Percentiles rank a stretch among this genome's conserved stretches.
These are phyloP conservation scores for Boletellus dicymbophilus DNA, from an alignment of 1,284 basidiomycete species.

Conservation along the genomic window DNA sequence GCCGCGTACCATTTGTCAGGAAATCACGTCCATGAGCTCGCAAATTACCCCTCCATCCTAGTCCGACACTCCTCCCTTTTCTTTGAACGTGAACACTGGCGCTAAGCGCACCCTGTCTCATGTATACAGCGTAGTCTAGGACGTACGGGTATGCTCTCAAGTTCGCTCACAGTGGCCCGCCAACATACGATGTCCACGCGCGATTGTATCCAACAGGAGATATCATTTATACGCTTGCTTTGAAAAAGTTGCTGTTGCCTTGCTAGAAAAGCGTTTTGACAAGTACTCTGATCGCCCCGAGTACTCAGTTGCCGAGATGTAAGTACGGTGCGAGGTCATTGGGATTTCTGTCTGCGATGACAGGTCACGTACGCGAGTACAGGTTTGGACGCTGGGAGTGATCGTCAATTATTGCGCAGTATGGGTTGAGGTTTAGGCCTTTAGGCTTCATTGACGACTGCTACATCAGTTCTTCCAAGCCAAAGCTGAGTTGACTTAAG, in stretches of 20 bases:
- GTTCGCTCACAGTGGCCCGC: too few species aligned
- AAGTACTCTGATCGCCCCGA: slow-evolving; percentile 21
- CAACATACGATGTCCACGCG: background rate
- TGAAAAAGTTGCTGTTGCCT: slow-evolving; percentile 9
- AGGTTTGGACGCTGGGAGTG: slow-evolving; percentile 17
- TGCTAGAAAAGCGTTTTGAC: slow-evolving; percentile 21
- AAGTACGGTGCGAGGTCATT: background rate
- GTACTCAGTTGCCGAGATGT: slow-evolving; percentile 6
- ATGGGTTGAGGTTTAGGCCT: slow-evolving; percentile 17
- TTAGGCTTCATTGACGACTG: slow-evolving; percentile 14
- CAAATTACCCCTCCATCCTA: slow-evolving; percentile 9
- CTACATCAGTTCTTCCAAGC: slow-evolving; percentile 16
- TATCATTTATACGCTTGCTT: slow-evolving; percentile 7
- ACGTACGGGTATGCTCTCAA: slow-evolving; percentile 9
- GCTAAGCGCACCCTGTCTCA: slow-evolving; percentile 1
- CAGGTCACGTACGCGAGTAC: background rate
- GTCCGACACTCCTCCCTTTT: slow-evolving; percentile 5
- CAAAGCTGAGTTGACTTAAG: slow-evolving; percentile 12
- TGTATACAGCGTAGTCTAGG: slow-evolving; percentile 8
- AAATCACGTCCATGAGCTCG: too few species aligned
- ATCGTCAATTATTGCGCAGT: background rate
- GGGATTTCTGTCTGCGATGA: too few species aligned
- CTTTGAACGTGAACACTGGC: slow-evolving; percentile 7
- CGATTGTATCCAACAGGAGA: slow-evolving; percentile 1
- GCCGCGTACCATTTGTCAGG: too few species aligned